Conservation (phyloP, 2,329 filamentous ascomycete genomes). For the Volutella citrinella region DNA sequence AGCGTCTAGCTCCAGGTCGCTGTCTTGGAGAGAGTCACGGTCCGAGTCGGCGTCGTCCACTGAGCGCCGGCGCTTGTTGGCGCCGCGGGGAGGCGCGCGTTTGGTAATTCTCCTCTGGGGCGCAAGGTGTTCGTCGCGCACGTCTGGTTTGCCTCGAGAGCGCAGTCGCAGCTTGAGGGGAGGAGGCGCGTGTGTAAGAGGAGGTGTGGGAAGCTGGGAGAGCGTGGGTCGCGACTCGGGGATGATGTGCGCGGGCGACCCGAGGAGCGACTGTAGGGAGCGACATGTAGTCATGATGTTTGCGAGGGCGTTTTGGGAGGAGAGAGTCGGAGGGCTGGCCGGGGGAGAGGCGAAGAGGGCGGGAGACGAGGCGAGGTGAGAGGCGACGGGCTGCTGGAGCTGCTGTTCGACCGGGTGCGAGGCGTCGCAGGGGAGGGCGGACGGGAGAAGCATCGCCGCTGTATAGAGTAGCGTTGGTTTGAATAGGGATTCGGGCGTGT, state of each 20-base stretch:
- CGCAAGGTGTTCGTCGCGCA: conserved; percentile 28
- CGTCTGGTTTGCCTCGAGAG: conserved; percentile 33
- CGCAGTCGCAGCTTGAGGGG: conserved; percentile 56
- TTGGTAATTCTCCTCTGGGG: conserved; percentile 50
- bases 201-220: conserved; percentile 52
- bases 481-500: not conserved
- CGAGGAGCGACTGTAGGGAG: conserved; percentile 58
- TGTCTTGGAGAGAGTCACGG: conserved; percentile 28
- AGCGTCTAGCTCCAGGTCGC: conserved; percentile 34
- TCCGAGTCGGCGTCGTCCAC: conserved; percentile 42
- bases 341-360: conserved; percentile 58
- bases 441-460: conserved; percentile 55
- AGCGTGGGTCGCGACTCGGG: conserved; percentile 34
- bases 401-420: not conserved
- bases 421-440: conserved; percentile 54
- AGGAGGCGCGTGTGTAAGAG: conserved; percentile 47
- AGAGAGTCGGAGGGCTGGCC: conserved; percentile 49
- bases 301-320: conserved; percentile 45
- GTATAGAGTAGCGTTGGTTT: conserved; percentile 4
- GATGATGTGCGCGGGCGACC: conserved; percentile 31
- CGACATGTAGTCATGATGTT: conserved; percentile 60
- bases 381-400: conserved; percentile 36
- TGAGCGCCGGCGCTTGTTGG: conserved; percentile 52
- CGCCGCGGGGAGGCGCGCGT: conserved; percentile 44
- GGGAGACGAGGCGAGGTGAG: conserved; percentile 41